Base-by-base conservation (phyloP, 2,329 filamentous ascomycete species). In the Diaporthe vaccinii region DNA sequence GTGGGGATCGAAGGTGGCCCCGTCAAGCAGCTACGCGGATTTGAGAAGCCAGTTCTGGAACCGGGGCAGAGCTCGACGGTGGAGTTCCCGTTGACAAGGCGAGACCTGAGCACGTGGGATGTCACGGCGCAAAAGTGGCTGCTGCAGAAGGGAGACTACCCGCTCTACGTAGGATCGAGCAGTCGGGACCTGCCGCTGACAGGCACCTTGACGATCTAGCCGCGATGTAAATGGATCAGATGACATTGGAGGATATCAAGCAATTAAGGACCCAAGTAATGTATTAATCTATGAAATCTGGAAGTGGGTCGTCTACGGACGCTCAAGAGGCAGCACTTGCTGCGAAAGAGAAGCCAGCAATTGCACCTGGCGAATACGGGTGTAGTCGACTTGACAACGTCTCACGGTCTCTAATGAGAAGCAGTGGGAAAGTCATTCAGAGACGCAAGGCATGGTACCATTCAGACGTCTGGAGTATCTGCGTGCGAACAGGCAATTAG, bases 31-130 rank as follows among this genome's bases (percentile, higher is more conserved):
- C 84, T 93, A 10, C 85, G 91, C 8, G 91, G 91, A 3, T 93
- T 93, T 75, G 88, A 88, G 68, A 93, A 93, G 83, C 84, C 87
- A 0, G 83, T 82, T 9, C 77, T 93, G 49, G 80, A 83, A 20
- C 82, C 86, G 0, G 87, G 86, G 0, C 82, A 86, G 75, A 84
- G 82, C 31, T 81, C 82, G 14, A 84, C 82, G 0, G 82, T 91
- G 0, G 82, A 78, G 0, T 88, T 93, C 74, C 80, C 84, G 31
- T 79, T 93, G 49, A 91, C 86, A 8, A 85, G 91, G 36, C 87
- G 91, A 74, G 91, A 93, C 79, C 79, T 93, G 59, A 92, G 91
- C 80, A 85, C 89, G 46, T 93, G 91, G 91, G 89, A 92, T 79
- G 86, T 88, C 4, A 83, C 81, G 1, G 84, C 84, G 39, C 90